phyloP scores from a whole-genome alignment of 352 stramenopile species.

The Globisporangium alternatum region DNA sequence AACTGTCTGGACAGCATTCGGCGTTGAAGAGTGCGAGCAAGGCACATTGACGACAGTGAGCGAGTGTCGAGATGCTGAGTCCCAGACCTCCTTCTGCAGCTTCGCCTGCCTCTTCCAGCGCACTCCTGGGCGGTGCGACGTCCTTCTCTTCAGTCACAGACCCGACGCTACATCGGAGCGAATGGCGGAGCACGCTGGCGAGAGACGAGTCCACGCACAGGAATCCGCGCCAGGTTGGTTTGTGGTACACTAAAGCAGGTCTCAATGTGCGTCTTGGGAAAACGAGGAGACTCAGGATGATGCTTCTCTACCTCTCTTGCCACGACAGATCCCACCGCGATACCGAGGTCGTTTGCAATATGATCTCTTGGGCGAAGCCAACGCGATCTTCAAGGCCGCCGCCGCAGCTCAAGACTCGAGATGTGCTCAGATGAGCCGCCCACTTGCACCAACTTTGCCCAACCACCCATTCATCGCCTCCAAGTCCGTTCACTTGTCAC shows the following conservation, averaged over 20 bases:
- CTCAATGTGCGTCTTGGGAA: not conserved
- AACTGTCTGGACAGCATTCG: not conserved
- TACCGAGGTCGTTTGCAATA: conserved; percentile 34
- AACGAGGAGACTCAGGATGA: not conserved
- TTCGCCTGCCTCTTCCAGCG: not conserved
- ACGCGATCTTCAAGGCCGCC: conserved; percentile 3
- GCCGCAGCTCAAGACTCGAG: not conserved
- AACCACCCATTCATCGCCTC: not conserved
- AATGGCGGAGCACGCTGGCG: conserved; percentile 46
- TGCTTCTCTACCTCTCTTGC: not conserved
- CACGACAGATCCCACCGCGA: conserved; percentile 35
- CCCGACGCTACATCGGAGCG: conserved; percentile 45
- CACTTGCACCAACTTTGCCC: not conserved
- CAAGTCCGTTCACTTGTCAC: not conserved
- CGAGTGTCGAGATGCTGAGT: conserved; percentile 5
- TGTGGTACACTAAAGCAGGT: too few species aligned
- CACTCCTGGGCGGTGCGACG: conserved; percentile 15
- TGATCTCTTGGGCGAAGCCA: conserved; percentile 21
- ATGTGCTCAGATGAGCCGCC: not conserved
- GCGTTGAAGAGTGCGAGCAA: not conserved
- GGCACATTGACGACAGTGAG: not conserved
- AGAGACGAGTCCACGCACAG: conserved; percentile 11
- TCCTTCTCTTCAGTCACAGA: conserved; percentile 59
- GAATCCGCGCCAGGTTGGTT: conserved; percentile 29
- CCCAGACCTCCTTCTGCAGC: not conserved